Conservation (phyloP, 2,329 filamentous ascomycete genomes). For the Colletotrichum tamarilloi region DNA sequence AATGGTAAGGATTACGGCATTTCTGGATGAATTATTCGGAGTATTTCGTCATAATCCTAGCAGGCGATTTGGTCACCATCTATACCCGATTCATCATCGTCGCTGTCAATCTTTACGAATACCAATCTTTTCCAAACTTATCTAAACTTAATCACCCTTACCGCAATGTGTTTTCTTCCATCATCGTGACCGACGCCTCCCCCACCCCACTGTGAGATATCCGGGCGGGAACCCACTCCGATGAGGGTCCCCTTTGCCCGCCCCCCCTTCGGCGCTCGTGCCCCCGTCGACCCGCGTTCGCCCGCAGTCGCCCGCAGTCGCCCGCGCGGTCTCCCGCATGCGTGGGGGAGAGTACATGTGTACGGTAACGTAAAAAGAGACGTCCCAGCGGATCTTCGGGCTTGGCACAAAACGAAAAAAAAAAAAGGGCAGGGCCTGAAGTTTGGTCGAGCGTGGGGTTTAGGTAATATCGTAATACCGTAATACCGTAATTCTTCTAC, state of each 20-base stretch:
- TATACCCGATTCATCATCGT: not conserved
- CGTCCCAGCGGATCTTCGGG: not conserved
- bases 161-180: not conserved
- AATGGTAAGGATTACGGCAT: not conserved
- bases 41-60: not conserved
- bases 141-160: not conserved
- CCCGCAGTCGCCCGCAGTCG: no score
- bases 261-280: not conserved
- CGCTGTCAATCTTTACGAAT: not conserved
- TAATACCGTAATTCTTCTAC: not conserved
- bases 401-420: constrained; percentile 2
- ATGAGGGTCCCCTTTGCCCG: not conserved
- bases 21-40: not conserved
- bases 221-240: not conserved
- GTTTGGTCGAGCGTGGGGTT: constrained; percentile 5
- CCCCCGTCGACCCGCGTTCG: not conserved
- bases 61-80: not conserved
- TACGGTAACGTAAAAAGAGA: not conserved
- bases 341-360: not conserved
- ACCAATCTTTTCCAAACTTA: no score
- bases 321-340: no score
- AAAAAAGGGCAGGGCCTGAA: constrained; percentile 12
- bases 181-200: not conserved
- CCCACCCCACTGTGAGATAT: not conserved
- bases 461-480: not conserved